phyloP scores from a whole-genome alignment of 768 basidiomycete species.

The Mycena belliarum region DNA sequence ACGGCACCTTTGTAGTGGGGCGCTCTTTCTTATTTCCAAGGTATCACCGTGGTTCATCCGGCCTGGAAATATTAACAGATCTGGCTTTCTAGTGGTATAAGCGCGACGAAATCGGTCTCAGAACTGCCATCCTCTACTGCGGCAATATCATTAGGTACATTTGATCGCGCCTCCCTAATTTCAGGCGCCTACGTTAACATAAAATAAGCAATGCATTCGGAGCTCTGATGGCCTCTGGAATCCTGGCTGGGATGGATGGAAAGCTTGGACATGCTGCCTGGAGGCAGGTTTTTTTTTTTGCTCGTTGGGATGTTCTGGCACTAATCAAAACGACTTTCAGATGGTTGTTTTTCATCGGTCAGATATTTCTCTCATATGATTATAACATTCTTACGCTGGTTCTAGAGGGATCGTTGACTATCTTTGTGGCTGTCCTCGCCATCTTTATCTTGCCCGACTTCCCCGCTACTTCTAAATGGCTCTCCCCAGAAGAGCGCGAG shows the following conservation, averaged over 20 bases:
- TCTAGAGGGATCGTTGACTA: slow-evolving; percentile 59
- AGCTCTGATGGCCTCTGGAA: slow-evolving; percentile 76
- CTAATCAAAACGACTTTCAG: slow-evolving; percentile 31
- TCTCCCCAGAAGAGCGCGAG: slow-evolving; percentile 58
- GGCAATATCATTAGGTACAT: slow-evolving; percentile 67
- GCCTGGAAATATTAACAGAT: neutral
- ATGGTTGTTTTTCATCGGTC: slow-evolving; percentile 74
- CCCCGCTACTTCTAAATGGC: slow-evolving; percentile 68
- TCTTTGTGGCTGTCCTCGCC: slow-evolving; percentile 54
- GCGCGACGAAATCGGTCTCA: slow-evolving; percentile 68
- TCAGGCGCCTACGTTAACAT: neutral
- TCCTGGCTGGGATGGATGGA: slow-evolving; percentile 76
- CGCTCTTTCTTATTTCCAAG: slow-evolving; percentile 60
- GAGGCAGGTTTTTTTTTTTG: slow-evolving; percentile 49
- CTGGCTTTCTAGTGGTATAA: slow-evolving; percentile 60
- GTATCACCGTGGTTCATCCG: slow-evolving; percentile 5
- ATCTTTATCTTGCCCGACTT: slow-evolving; percentile 80
- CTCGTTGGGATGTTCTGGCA: neutral
- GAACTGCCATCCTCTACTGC: slow-evolving; percentile 71
- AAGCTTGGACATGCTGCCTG: slow-evolving; percentile 75
- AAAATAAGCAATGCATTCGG: slow-evolving; percentile 72
- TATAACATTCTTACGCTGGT: neutral
- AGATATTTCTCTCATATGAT: neutral
- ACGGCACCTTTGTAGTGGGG: slow-evolving; percentile 19
- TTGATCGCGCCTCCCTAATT: neutral